Conservation (phyloP, 768 basidiomycete genomes). For the Lactarius tabidus region DNA sequence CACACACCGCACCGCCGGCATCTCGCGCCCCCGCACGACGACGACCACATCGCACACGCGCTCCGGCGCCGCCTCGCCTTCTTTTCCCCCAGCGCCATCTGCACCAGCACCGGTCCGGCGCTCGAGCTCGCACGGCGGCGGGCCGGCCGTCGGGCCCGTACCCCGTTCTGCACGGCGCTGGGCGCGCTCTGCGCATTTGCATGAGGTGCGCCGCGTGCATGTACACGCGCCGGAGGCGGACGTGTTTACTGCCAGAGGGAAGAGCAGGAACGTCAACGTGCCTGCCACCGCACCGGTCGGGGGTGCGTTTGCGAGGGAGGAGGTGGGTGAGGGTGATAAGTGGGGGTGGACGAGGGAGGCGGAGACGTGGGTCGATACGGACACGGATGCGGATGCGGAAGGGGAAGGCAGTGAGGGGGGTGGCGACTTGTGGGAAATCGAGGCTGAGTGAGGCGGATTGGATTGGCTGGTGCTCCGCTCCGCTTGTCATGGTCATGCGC, state of each 20-base stretch:
- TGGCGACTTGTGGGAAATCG: not conserved
- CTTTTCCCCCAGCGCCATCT: not conserved
- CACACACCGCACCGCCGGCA: slow-evolving; percentile 2
- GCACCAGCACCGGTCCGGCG: slow-evolving; percentile 37
- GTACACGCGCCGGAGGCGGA: not conserved
- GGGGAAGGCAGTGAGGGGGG: not conserved
- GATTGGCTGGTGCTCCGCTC: not conserved
- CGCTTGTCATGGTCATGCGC: too few species aligned
- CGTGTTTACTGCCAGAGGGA: not conserved
- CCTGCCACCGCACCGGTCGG: not conserved
- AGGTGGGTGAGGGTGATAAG: not conserved
- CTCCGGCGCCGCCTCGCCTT: not conserved
- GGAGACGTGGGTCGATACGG: slow-evolving; percentile 25
- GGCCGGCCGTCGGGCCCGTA: slow-evolving; percentile 32
- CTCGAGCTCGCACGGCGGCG: slow-evolving; percentile 42
- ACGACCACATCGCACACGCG: not conserved
- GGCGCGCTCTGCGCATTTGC: slow-evolving; percentile 65
- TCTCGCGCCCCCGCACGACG: not conserved
- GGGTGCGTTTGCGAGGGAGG: not conserved
- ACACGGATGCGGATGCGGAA: slow-evolving; percentile 15
- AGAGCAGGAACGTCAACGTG: slow-evolving; percentile 1
- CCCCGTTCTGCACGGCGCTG: slow-evolving; percentile 51
- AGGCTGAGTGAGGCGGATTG: slow-evolving; percentile 1
- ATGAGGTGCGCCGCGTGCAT: slow-evolving; percentile 47
- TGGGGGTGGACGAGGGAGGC: not conserved